A percentile compares a stretch with the other conserved stretches of the same genome.
phyloP scores from a whole-genome alignment of 1,139 yeast genomes.

The Protomyces lactucae-debilis region DNA sequence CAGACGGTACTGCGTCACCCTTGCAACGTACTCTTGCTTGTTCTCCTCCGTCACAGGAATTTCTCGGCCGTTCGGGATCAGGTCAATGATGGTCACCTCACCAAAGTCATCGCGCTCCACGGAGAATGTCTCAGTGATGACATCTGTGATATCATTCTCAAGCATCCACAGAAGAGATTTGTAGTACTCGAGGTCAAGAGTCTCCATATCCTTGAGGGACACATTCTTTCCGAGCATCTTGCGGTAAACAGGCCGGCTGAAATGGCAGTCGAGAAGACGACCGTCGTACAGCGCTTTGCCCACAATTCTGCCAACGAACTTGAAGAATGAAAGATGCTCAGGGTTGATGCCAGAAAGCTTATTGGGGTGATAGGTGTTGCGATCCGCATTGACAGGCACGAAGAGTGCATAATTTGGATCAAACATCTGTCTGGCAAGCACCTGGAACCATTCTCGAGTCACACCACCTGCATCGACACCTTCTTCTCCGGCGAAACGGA shows the following conservation, averaged over 20 bases:
- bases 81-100: constrained; percentile 71
- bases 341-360: constrained; percentile 90
- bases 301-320: constrained; percentile 87
- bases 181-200: constrained; percentile 85
- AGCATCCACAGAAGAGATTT: constrained; percentile 94
- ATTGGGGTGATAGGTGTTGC: constrained; percentile 93
- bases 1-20: constrained; percentile 80
- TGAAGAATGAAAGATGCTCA: constrained; percentile 76
- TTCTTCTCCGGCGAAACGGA: constrained; percentile 83
- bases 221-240: constrained; percentile 75
- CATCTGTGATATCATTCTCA: constrained; percentile 91
- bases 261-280: constrained; percentile 87
- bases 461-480: constrained; percentile 99
- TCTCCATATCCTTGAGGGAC: constrained; percentile 89
- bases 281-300: constrained; percentile 92
- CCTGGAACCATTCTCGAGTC: constrained; percentile 96
- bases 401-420: constrained; percentile 94
- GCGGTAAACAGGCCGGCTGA: constrained; percentile 92
- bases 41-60: constrained; percentile 86
- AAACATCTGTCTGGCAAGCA: constrained; percentile 88
- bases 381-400: constrained; percentile 86
- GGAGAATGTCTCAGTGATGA: constrained; percentile 91
- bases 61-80: constrained; percentile 75
- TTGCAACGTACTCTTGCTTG: constrained; percentile 80
- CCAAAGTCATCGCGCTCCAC: constrained; percentile 95